Evolutionary conservation across 2,329 filamentous ascomycete species (phyloP).

Genomic region (Cercospora sp.): DNA sequence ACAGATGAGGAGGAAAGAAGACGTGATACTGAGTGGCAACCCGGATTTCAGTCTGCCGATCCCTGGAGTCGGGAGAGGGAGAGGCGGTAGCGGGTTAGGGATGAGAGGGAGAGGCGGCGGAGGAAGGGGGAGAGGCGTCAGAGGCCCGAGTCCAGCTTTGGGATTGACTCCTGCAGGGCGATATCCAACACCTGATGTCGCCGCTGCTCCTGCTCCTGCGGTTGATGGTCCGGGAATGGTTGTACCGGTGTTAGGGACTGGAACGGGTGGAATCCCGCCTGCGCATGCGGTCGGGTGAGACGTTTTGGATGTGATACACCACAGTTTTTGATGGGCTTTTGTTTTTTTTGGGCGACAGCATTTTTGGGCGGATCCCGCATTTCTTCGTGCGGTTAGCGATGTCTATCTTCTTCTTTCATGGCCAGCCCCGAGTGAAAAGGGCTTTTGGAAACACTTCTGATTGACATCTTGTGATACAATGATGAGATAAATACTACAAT

Average conservation of each 20-base stretch:
- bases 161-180: conserved; percentile 37
- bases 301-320: not conserved
- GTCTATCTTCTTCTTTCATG: not conserved
- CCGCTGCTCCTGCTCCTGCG: not conserved
- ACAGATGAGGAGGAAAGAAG: conserved; percentile 54
- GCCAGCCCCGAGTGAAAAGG: not conserved
- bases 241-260: not conserved
- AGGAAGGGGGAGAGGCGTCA: conserved; percentile 13
- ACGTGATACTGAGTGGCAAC: conserved; percentile 75
- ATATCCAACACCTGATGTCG: conserved; percentile 35
- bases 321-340: not conserved
- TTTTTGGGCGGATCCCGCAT: not conserved
- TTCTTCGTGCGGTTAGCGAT: not conserved
- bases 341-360: not conserved
- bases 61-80: conserved; percentile 31
- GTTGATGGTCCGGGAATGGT: not conserved
- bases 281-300: not conserved
- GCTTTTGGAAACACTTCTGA: not conserved
- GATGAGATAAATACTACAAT: not conserved
- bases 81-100: conserved; percentile 38
- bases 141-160: conserved; percentile 16
- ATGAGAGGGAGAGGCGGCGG: conserved; percentile 32
- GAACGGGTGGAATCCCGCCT: not conserved
- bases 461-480: not conserved
- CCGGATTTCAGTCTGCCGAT: conserved; percentile 79